phyloP scores from a whole-genome alignment of 495 filamentous ascomycete species.

The Delitschia confertaspora region DNA sequence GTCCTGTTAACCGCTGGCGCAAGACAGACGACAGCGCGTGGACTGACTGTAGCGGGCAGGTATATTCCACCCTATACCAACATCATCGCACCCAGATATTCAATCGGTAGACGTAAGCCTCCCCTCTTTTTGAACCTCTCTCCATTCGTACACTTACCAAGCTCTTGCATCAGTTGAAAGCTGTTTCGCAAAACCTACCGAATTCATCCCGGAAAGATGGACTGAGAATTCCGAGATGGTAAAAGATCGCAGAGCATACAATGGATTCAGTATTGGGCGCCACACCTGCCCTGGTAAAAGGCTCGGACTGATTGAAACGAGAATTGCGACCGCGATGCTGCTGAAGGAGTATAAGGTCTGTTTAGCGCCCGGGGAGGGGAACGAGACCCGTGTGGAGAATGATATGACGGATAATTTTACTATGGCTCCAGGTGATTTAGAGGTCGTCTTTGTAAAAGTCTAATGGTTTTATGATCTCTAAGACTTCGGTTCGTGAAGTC shows the following conservation, averaged over 20 bases:
- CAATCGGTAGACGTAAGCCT: constrained; percentile 1
- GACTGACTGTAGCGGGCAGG: constrained; percentile 4
- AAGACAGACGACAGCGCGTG: constrained; percentile 1
- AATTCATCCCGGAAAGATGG: constrained; percentile 23
- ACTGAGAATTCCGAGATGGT: constrained; percentile 10
- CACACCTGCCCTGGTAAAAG: constrained; percentile 5
- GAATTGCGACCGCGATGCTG: constrained; percentile 2
- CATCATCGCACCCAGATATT: constrained; percentile 8
- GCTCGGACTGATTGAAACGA: constrained; percentile 4
- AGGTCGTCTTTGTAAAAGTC: constrained; percentile 1
- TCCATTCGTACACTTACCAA: background rate
- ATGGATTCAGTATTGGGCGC: constrained; percentile 12
- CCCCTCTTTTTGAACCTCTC: background rate
- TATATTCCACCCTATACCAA: constrained; percentile 11
- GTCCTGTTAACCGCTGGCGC: constrained; percentile 1
- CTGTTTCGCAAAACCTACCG: background rate
- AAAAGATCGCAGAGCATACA: constrained; percentile 15
- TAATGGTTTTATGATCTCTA: background rate
- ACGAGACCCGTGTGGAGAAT: background rate
- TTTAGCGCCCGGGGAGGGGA: background rate
- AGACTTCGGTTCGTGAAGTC: background rate
- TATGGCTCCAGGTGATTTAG: background rate
- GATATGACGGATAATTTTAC: constrained; percentile 14
- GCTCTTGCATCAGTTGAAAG: background rate
- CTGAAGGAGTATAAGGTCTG: constrained; percentile 1